phyloP scores from a whole-genome alignment of 2,329 filamentous ascomycete genomes.

The Sporothrix humicola region DNA sequence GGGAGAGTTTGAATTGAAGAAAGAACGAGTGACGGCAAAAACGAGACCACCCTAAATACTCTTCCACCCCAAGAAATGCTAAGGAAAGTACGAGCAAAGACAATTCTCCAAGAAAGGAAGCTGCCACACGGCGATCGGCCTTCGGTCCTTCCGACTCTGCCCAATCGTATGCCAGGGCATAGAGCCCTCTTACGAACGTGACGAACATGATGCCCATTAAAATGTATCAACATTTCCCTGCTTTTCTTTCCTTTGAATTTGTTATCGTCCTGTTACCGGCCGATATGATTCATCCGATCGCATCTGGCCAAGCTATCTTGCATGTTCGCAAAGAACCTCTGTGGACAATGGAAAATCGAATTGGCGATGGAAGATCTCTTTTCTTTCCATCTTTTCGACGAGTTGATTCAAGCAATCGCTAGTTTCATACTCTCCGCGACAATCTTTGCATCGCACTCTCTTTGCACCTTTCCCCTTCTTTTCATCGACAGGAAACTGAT shows the following conservation, averaged over 20 bases:
- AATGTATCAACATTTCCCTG: not conserved
- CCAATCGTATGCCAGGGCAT: conserved; percentile 25
- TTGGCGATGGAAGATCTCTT: too few relatives aligned
- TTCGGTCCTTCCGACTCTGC: not conserved
- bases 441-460: too few relatives aligned
- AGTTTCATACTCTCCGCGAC: too few relatives aligned
- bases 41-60: not conserved
- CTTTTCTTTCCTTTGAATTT: not conserved
- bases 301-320: not conserved
- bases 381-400: too few relatives aligned
- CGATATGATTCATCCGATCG: not conserved
- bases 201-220: not conserved
- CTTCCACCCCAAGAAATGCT: not conserved
- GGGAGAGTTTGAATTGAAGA: not conserved
- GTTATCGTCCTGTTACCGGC: not conserved
- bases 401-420: too few relatives aligned
- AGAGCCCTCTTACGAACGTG: conserved; percentile 9
- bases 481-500: too few relatives aligned
- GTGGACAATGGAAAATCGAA: not conserved
- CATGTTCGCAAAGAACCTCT: not conserved
- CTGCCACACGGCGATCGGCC: not conserved
- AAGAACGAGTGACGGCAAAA: not conserved
- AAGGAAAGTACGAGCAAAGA: not conserved
- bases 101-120: conserved; percentile 1
- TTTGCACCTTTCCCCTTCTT: too few relatives aligned